A percentile compares a stretch with the other conserved stretches of the same genome.
phyloP scores from a whole-genome alignment of 345 rosid genomes.

The Eutrema japonicum region DNA sequence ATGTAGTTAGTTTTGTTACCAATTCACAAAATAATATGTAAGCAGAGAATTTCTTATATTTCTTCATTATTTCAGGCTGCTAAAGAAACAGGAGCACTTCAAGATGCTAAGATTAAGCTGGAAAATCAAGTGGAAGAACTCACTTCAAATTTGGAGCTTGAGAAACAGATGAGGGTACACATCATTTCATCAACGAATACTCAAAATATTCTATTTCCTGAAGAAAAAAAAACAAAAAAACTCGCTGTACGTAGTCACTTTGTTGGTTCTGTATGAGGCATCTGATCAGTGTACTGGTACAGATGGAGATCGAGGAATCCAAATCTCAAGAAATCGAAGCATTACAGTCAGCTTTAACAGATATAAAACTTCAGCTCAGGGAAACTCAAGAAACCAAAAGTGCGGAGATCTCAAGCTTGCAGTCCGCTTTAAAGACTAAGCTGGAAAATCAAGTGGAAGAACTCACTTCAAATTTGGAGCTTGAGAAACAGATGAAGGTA shows the following conservation, averaged over 20 bases:
- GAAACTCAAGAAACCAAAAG: conserved; percentile 63
- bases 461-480: conserved; percentile 42
- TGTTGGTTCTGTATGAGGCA: conserved; percentile 38
- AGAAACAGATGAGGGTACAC: conserved; percentile 49
- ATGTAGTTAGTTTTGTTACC: conserved; percentile 10
- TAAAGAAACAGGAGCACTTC: conserved; percentile 49
- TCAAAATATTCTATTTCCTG: conserved; percentile 3
- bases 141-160: conserved; percentile 47
- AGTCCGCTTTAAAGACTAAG: conserved; percentile 49
- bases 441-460: conserved; percentile 48
- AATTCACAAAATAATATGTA: neutral
- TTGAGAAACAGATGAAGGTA: conserved; percentile 55
- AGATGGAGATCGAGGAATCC: conserved; percentile 73
- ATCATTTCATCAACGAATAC: conserved; percentile 18
- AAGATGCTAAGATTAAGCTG: conserved; percentile 47
- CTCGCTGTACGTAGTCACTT: neutral
- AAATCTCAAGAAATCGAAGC: conserved; percentile 49
- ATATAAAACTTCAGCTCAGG: conserved; percentile 56
- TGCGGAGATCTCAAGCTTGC: conserved; percentile 57
- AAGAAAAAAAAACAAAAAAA: neutral
- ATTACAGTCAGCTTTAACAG: conserved; percentile 47
- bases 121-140: conserved; percentile 49
- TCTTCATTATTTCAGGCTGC: conserved; percentile 41
- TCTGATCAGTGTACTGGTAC: conserved; percentile 42
- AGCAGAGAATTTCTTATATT: conserved; percentile 5